Percentiles rank a stretch among this genome's conserved stretches.
Conservation (phyloP, 2,329 filamentous ascomycete genomes). For the Ophiostoma tasmaniense region DNA sequence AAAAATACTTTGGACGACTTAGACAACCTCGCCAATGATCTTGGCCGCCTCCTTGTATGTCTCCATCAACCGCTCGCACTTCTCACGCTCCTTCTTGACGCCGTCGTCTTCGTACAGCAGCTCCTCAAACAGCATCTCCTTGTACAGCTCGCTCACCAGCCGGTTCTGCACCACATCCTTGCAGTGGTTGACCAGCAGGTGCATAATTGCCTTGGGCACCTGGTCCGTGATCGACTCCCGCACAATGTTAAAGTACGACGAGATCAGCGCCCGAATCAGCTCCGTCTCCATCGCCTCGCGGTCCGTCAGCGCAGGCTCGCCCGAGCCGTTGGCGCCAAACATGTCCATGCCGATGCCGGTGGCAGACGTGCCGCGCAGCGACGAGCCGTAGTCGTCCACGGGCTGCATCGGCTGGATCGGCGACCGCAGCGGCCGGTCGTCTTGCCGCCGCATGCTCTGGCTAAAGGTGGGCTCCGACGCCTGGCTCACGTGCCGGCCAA, state of each 20-base stretch:
- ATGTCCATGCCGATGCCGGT: slow-evolving; percentile 15
- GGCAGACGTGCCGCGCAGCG: too few relatives aligned
- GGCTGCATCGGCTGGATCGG: slow-evolving; percentile 35
- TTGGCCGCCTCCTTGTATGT: slow-evolving; percentile 97
- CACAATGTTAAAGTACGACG: slow-evolving; percentile 98
- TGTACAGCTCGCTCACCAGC: slow-evolving; percentile 91
- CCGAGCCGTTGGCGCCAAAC: slow-evolving; percentile 36
- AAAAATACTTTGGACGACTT: slow-evolving; percentile 26
- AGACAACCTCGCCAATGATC: slow-evolving; percentile 94
- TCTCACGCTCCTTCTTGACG: slow-evolving; percentile 73
- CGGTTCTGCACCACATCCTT: slow-evolving; percentile 97
- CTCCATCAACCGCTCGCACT: slow-evolving; percentile 90
- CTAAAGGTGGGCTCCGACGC: slow-evolving; percentile 71
- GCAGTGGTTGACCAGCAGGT: slow-evolving; percentile 94
- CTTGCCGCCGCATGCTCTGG: slow-evolving; percentile 69
- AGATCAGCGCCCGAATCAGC: slow-evolving; percentile 90
- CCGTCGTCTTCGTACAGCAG: slow-evolving; percentile 94
- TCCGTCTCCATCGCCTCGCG: slow-evolving; percentile 96
- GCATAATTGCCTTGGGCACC: slow-evolving; percentile 98
- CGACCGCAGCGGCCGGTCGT: slow-evolving; percentile 49
- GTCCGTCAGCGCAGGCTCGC: slow-evolving; percentile 81
- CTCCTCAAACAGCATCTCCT: slow-evolving; percentile 82
- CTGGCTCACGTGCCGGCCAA: slow-evolving; percentile 64
- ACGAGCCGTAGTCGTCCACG: slow-evolving; percentile 8
- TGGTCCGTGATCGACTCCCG: slow-evolving; percentile 97